Percentiles rank a stretch among this genome's conserved stretches.
Evolutionary conservation across 164 flowering plant genomes (phyloP).

Genomic region (Kalanchoe fedtschenkoi): DNA sequence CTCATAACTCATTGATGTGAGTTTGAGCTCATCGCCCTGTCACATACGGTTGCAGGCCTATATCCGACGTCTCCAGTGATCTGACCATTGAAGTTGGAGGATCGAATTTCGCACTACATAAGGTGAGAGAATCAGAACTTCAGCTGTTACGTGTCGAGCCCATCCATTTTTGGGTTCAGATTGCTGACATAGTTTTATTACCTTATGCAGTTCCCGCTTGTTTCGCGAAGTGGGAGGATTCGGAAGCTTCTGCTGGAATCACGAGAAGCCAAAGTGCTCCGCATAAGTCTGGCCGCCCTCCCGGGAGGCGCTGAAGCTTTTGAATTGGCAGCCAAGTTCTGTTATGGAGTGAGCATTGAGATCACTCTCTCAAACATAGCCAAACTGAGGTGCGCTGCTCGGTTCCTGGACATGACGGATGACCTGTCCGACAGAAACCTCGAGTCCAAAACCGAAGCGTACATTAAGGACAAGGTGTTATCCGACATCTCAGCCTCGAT

Average conservation of each 20-base stretch:
- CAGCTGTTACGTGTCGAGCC: too few relatives aligned
- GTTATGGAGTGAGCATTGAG: conserved; percentile 73
- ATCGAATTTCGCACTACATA: conserved; percentile 79
- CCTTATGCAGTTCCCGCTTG: conserved; percentile 76
- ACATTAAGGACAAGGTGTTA: conserved; percentile 57
- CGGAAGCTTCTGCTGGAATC: conserved; percentile 59
- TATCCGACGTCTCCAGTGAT: conserved; percentile 94
- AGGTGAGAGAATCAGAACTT: conserved; percentile 36
- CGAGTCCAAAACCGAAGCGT: conserved; percentile 46
- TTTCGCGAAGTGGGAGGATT: conserved; percentile 79
- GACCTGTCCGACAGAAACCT: conserved; percentile 76
- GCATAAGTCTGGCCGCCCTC: conserved; percentile 36
- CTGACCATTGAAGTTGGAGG: conserved; percentile 73
- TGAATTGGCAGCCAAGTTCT: conserved; percentile 88
- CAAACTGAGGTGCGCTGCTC: conserved; percentile 55
- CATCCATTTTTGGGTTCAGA: conserved; percentile 1
- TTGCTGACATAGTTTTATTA: not conserved
- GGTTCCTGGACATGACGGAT: conserved; percentile 85
- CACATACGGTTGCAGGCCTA: conserved; percentile 72
- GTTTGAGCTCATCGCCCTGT: not conserved
- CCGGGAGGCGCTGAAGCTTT: conserved; percentile 94
- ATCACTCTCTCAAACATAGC: conserved; percentile 66
- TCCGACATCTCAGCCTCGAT: conserved; percentile 66
- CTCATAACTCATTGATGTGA: not conserved
- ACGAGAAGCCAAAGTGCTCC: conserved; percentile 55